These are phyloP conservation scores for Neurospora sp. DNA, from an alignment of 495 filamentous ascomycete species.

Conservation along the genomic window DNA sequence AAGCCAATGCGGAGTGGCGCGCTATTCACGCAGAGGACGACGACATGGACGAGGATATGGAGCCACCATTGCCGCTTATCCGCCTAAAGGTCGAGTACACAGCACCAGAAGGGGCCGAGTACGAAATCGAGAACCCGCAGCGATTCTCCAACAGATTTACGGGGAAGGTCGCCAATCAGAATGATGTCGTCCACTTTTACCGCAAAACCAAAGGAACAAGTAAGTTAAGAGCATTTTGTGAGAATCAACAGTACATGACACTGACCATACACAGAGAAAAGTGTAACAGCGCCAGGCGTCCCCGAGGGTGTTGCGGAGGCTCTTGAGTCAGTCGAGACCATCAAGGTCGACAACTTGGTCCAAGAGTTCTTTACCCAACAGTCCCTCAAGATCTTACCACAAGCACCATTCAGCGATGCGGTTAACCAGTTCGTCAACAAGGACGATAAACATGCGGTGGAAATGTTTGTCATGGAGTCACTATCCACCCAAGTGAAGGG, in stretches of 20 bases:
- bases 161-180: conserved; percentile 82
- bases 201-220: conserved; percentile 57
- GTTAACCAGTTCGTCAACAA: conserved; percentile 91
- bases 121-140: conserved; percentile 91
- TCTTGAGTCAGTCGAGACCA: conserved; percentile 53
- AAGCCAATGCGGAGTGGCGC: conserved; percentile 76
- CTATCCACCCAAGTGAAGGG: conserved; percentile 67
- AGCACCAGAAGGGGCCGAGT: conserved; percentile 75
- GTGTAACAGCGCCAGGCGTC: conserved; percentile 23
- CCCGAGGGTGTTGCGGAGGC: conserved; percentile 51
- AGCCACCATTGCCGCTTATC: conserved; percentile 72
- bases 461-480: conserved; percentile 76
- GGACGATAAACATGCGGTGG: conserved; percentile 88
- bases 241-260: background rate
- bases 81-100: conserved; percentile 86
- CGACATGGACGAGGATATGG: conserved; percentile 45
- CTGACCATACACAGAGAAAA: conserved; percentile 18
- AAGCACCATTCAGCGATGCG: conserved; percentile 86
- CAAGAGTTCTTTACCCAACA: conserved; percentile 75
- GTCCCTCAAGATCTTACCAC: conserved; percentile 79
- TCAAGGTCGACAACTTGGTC: conserved; percentile 83
- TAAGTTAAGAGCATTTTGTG: conserved; percentile 11
- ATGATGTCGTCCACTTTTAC: conserved; percentile 89
- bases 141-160: conserved; percentile 92
- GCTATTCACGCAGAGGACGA: conserved; percentile 48